phyloP scores from a whole-genome alignment of 352 stramenopile genomes.

The Phytophthora quininea region DNA sequence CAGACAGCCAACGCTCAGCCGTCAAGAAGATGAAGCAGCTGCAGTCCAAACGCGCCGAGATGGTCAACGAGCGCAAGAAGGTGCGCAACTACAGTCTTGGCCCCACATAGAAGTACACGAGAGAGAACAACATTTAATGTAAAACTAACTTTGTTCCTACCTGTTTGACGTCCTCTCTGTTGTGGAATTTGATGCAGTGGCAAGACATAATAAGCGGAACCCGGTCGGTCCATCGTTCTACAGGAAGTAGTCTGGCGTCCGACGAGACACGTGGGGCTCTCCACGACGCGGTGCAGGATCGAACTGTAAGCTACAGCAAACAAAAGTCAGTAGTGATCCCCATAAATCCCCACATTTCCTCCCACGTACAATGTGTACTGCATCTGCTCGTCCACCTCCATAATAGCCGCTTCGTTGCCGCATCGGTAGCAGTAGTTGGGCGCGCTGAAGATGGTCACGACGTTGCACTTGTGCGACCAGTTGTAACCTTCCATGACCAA shows the following conservation, averaged over 20 bases:
- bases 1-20: constrained; percentile 57
- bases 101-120: constrained; percentile 12
- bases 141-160: constrained; percentile 46
- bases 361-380: constrained; percentile 94
- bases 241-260: constrained; percentile 96
- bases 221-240: constrained; percentile 51
- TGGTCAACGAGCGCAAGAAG: constrained; percentile 79
- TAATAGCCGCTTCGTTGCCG: constrained; percentile 98
- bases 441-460: constrained; percentile 99
- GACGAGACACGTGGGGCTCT: constrained; percentile 92
- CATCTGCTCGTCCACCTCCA: constrained; percentile 96
- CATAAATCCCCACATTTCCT: neutral
- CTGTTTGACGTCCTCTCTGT: constrained; percentile 12
- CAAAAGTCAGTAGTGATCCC: constrained; percentile 9
- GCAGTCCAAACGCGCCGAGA: constrained; percentile 74
- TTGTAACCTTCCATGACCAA: constrained; percentile 91
- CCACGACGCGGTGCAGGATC: constrained; percentile 93
- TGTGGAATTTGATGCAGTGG: constrained; percentile 24
- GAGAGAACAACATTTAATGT: constrained; percentile 14
- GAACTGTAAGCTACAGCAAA: constrained; percentile 90
- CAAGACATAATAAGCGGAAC: constrained; percentile 26
- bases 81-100: constrained; percentile 82
- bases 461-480: constrained; percentile 95
- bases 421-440: constrained; percentile 99
- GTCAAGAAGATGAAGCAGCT: constrained; percentile 78